phyloP scores from a whole-genome alignment of 2,329 filamentous ascomycete species.

The Coniochaeta sp. region DNA sequence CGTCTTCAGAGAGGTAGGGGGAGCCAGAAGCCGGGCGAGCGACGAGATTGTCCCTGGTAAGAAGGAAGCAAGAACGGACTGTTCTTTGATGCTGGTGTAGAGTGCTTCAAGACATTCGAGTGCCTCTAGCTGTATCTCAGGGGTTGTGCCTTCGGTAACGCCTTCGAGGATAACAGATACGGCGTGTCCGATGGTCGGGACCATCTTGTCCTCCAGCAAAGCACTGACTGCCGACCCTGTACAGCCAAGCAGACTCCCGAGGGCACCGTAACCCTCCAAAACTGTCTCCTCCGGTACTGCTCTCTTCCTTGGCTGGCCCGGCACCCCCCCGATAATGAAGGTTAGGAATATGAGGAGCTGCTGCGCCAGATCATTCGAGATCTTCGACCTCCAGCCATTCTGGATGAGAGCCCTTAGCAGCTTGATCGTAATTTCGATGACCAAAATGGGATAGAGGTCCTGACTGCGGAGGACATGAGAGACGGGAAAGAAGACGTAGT shows the following conservation, averaged over 20 bases:
- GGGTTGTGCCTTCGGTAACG: constrained; percentile 55
- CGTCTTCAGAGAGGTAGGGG: constrained; percentile 50
- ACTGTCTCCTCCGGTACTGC: constrained; percentile 66
- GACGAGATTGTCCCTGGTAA: constrained; percentile 82
- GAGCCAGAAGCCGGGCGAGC: constrained; percentile 67
- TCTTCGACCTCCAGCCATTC: constrained; percentile 69
- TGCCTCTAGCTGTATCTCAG: constrained; percentile 65
- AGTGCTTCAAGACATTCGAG: constrained; percentile 57
- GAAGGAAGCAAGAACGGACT: constrained; percentile 73
- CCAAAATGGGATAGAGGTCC: constrained; percentile 60
- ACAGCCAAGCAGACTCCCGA: constrained; percentile 57
- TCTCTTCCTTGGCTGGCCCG: constrained; percentile 42
- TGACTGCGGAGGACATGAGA: constrained; percentile 78
- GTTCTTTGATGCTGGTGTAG: constrained; percentile 59
- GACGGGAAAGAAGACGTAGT: constrained; percentile 92
- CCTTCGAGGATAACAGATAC: constrained; percentile 75
- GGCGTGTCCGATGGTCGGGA: constrained; percentile 75
- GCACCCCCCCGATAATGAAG: constrained; percentile 69
- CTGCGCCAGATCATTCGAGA: constrained; percentile 67
- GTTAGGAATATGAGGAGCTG: constrained; percentile 82
- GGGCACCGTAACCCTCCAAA: constrained; percentile 61
- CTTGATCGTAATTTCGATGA: constrained; percentile 69
- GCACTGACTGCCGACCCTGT: constrained; percentile 3
- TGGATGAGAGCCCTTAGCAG: constrained; percentile 68
- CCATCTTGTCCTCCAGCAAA: constrained; percentile 48